Evolutionary conservation across 2,329 filamentous ascomycete species (phyloP).

Genomic region (Lomentospora prolificans): DNA sequence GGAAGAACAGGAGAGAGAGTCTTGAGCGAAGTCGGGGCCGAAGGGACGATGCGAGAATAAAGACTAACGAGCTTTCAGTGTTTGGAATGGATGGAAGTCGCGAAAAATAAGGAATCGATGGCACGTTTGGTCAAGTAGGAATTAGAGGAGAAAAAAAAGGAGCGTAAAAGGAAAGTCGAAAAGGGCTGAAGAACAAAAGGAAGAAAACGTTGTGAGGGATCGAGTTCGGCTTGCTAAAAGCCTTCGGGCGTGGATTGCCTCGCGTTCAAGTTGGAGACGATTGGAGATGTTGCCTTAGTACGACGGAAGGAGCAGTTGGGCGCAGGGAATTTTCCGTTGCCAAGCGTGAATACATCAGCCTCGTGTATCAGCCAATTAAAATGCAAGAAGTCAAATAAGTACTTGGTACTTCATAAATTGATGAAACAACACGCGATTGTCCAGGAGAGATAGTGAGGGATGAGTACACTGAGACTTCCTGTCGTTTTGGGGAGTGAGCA

Average conservation of each 20-base stretch:
- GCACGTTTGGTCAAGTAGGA: too few species aligned
- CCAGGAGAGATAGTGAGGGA: too few species aligned
- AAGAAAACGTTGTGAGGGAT: background rate
- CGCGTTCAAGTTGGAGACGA: conserved; percentile 6
- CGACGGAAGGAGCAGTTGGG: conserved; percentile 1
- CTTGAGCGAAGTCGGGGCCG: too few species aligned
- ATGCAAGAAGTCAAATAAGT: background rate
- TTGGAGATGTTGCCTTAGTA: background rate
- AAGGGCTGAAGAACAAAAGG: conserved; percentile 4
- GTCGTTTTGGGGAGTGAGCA: too few species aligned
- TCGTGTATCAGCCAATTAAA: background rate
- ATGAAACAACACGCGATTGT: too few species aligned
- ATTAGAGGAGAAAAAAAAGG: conserved; percentile 8
- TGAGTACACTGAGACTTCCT: too few species aligned
- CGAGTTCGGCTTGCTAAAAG: too few species aligned
- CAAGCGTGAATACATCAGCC: conserved; percentile 1
- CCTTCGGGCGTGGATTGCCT: background rate
- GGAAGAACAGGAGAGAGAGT: too few species aligned
- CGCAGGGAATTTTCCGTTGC: conserved; percentile 1
- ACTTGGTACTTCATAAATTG: background rate
- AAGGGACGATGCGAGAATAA: background rate
- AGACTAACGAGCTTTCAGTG: background rate
- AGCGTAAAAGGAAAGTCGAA: conserved; percentile 2
- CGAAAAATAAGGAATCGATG: too few species aligned
- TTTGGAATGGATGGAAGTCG: background rate